A percentile compares a stretch with the other conserved stretches of the same genome.
Evolutionary conservation across 2,329 filamentous ascomycete species (phyloP).

Genomic region (Stachybotrys chlorohalonatus): DNA sequence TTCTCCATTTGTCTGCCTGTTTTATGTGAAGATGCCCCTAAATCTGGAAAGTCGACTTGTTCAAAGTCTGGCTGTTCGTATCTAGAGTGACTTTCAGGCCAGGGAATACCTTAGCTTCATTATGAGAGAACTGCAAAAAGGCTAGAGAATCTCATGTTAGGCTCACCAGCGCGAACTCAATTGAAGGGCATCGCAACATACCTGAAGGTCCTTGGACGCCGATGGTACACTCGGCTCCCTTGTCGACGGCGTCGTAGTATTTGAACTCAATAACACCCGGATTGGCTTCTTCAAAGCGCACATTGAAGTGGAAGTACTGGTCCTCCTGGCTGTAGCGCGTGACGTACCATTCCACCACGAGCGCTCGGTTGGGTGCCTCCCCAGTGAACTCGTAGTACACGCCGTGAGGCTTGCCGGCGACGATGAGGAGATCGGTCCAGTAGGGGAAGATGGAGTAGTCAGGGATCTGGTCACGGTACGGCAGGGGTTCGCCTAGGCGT

Average conservation of each 20-base stretch:
- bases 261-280: not conserved
- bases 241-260: not conserved
- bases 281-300: not conserved
- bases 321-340: not conserved
- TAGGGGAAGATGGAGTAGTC: constrained; percentile 1
- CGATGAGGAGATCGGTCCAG: constrained; percentile 1
- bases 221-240: not conserved
- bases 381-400: constrained; percentile 1
- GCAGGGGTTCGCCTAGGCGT: not conserved
- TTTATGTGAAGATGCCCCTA: too few relatives aligned
- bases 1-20: too few relatives aligned
- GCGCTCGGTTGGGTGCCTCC: not conserved
- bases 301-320: constrained; percentile 1
- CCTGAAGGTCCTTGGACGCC: not conserved
- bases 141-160: too few relatives aligned
- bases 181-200: not conserved
- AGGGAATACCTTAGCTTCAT: too few relatives aligned
- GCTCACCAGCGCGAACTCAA: too few relatives aligned
- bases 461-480: not conserved
- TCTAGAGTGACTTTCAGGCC: too few relatives aligned
- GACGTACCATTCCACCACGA: not conserved
- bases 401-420: not conserved
- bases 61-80: too few relatives aligned
- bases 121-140: too few relatives aligned
- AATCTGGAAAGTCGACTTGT: too few relatives aligned